These are phyloP conservation scores for Pyrenochaeta sp. DNA, from an alignment of 2,329 filamentous ascomycete species.

Conservation along the genomic window DNA sequence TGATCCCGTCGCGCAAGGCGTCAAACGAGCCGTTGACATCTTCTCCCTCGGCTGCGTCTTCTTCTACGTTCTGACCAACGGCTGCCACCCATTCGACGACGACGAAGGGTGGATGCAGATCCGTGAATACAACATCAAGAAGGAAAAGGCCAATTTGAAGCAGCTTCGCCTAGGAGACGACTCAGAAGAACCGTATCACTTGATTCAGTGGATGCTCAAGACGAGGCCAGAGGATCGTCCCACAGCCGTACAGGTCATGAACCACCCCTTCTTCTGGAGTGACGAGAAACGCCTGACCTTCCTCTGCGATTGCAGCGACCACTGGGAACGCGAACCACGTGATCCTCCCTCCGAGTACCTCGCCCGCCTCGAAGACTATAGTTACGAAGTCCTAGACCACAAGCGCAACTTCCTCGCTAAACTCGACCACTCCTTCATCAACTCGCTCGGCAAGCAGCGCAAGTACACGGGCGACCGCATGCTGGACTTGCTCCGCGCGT, in stretches of 20 bases:
- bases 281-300: conserved; percentile 88
- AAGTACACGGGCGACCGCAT: conserved; percentile 89
- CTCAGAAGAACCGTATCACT: conserved; percentile 83
- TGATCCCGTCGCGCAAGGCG: conserved; percentile 69
- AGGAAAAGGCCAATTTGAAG: conserved; percentile 78
- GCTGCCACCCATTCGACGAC: conserved; percentile 91
- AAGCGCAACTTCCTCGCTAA: conserved; percentile 79
- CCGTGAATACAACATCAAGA: conserved; percentile 94
- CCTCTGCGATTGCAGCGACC: conserved; percentile 94
- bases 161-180: conserved; percentile 83
- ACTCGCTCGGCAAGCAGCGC: conserved; percentile 89
- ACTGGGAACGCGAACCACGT: conserved; percentile 91
- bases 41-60: conserved; percentile 98
- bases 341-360: conserved; percentile 80
- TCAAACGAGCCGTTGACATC: conserved; percentile 95
- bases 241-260: conserved; percentile 79
- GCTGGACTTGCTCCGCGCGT: conserved; percentile 84
- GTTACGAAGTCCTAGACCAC: conserved; percentile 57
- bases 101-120: conserved; percentile 87
- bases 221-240: conserved; percentile 73
- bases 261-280: conserved; percentile 97
- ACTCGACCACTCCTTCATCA: conserved; percentile 83
- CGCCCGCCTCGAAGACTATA: conserved; percentile 62
- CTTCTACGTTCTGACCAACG: conserved; percentile 96
- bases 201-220: conserved; percentile 82